Base-by-base conservation (phyloP, 352 stramenopile species). In the Thalassiosira gravida region DNA sequence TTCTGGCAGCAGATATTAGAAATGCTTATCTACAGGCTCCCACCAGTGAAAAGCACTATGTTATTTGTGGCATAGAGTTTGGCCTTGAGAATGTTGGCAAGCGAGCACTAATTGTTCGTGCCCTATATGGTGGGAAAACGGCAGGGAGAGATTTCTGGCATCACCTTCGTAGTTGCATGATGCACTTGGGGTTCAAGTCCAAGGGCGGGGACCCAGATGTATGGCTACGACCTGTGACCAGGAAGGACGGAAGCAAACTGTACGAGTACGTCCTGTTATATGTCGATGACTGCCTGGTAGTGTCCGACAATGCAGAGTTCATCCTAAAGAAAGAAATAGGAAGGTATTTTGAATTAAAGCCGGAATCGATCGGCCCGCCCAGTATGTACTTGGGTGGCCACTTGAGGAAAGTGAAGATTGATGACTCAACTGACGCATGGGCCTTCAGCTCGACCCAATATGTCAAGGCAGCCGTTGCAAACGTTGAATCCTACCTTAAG, bases 71-170 rank as follows among this genome's bases (percentile, higher is more conserved):
- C 16, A 6, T 46, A 20, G 82, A 86, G 39, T 90, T 88, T 74
- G 69, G 89, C 29, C 56, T 68, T 24, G 81, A 74, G 1, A 76
- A 72, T 47, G 7, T 61, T 11, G 5, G 22, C 24, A 55, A 55
- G 47, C n/a, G 22, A n/a, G 78, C 70, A 3, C 18, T 83, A 0
- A 86, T 92, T 50, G n/a, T 18, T 32, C 3, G 83, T 18, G 77
- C 80, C n/a, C 37, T 90, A 5, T 90, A 92, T 78, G 83, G 80
- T 24, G 32, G 68, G 0, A 81, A 85, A 25, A 30, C 46, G 11
- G 39, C 55, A 8, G 80, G 76, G 29, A 37, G 30, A 46, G 42
- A 75, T 13, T 75, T 62, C 22, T 67, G 56, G 55, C 39, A 61
- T 20, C 67, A 75, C 46, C 37, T 75, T 9, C 25, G 55, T 1